Evolutionary conservation across 345 rosid genomes (phyloP), one percentile per base, ranked within the genome.

Genomic region (Citrus mangshanensis): DNA sequence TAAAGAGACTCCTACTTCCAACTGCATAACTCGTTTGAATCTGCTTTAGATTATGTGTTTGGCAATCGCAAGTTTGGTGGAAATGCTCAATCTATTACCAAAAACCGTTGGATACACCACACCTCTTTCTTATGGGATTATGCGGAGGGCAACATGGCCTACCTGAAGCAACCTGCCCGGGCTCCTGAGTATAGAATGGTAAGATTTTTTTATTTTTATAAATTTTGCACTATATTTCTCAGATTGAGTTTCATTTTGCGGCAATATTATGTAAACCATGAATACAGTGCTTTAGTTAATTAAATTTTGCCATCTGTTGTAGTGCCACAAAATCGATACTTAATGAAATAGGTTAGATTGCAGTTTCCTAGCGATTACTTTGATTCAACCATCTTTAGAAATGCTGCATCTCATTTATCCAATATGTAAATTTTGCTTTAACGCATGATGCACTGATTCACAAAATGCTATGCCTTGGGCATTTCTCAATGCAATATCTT

Each of bases 101-200:
- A 83, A 85, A 86, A 61, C 73, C 84, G 95, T 55, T 93, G 97
- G 97, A 85, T 92, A 77, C 98, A 93, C 81, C 98, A 95, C 79
- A 93, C 98, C 5, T 95, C 98, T 8, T 93, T 92, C 76, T 55
- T 93, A 49, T 95, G 95, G 97, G 97, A 95, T 79, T 95, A 88
- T 54, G 81, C 85, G 64, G 87, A 68, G 38, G 78, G 78, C 70
- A 93, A 91, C 85, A 93, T 93, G 98, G 82, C 91, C 73, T 95
- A 93, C 86, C 87, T 93, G 85, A 93, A 87, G 81, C 85, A 82
- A 9, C 98, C 98, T 79, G 77, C 84, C 2, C 86, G 82, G 72
- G 93, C 88, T 75, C 98, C 96, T 14, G 82, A 86, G 55, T 93
- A 93, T 70, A 87, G 98, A 77, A 63, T 78, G 85, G 98, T 90